Percentiles rank a stretch among this genome's conserved stretches.
phyloP scores from a whole-genome alignment of 2,329 filamentous ascomycete genomes.

The Aspergillus sp. region DNA sequence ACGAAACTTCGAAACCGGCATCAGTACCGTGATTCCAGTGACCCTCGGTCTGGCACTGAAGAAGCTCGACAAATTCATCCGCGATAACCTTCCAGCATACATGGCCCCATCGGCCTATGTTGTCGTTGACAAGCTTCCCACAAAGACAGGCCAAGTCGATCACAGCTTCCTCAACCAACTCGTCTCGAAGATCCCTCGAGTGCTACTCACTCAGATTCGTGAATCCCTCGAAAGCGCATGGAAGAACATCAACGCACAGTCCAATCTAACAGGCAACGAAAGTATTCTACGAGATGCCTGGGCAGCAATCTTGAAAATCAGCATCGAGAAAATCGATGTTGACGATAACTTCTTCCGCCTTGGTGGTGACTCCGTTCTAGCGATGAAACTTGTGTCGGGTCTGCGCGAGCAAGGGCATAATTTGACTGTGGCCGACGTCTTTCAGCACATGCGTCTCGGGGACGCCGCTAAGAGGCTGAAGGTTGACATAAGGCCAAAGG shows the following conservation, averaged over 20 bases:
- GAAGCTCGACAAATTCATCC: conserved; percentile 45
- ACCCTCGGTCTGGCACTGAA: conserved; percentile 38
- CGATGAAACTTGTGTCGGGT: conserved; percentile 56
- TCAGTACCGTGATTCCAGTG: conserved; percentile 27
- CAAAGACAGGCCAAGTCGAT: conserved; percentile 27
- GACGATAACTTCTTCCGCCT: conserved; percentile 62
- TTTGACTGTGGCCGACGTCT: conserved; percentile 52
- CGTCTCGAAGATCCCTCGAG: conserved; percentile 27
- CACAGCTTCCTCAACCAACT: conserved; percentile 31
- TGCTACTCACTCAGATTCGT: conserved; percentile 16
- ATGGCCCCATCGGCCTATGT: conserved; percentile 47
- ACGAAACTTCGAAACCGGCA: conserved; percentile 11
- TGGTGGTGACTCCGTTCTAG: conserved; percentile 60
- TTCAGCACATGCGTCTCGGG: conserved; percentile 45
- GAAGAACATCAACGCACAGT: conserved; percentile 28
- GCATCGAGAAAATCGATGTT: conserved; percentile 47
- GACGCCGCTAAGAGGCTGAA: conserved; percentile 56
- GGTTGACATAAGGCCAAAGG: conserved; percentile 32
- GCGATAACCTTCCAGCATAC: conserved; percentile 46
- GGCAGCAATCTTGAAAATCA: conserved; percentile 28
- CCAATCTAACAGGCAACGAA: conserved; percentile 37
- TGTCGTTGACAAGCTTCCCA: conserved; percentile 40
- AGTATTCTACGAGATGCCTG: conserved; percentile 35
- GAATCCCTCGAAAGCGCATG: conserved; percentile 32
- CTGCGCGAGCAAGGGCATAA: conserved; percentile 44